Conservation (phyloP, 2,329 filamentous ascomycete genomes). For the Ceratocystis cubensis region DNA sequence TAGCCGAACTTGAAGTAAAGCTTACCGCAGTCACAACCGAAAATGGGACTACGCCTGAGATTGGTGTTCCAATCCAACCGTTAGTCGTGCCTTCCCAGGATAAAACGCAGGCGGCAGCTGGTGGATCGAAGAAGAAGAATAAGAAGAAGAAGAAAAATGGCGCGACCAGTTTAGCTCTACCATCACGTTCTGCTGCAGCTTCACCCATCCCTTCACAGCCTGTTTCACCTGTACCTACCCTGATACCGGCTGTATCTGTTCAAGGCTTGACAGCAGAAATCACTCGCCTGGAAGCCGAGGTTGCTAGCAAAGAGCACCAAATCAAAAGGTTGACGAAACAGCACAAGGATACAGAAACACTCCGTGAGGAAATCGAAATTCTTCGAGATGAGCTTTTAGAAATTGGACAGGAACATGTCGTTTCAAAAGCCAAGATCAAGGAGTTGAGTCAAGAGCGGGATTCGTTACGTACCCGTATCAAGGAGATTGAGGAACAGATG, state of each 20-base stretch:
- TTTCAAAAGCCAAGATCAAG: conserved; percentile 66
- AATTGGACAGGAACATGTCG: conserved; percentile 72
- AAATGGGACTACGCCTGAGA: conserved; percentile 22
- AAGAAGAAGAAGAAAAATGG: conserved; percentile 81
- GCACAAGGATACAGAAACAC: conserved; percentile 61
- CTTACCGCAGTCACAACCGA: conserved; percentile 22
- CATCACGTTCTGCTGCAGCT: conserved; percentile 21
- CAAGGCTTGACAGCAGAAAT: conserved; percentile 38
- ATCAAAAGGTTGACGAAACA: conserved; percentile 60
- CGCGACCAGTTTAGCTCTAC: conserved; percentile 33
- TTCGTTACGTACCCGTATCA: conserved; percentile 35
- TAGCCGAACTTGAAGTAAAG: conserved; percentile 32
- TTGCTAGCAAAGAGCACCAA: conserved; percentile 54
- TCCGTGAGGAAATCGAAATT: conserved; percentile 75
- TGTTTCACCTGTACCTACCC: neutral
- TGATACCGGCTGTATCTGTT: conserved; percentile 23
- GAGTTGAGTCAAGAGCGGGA: conserved; percentile 44
- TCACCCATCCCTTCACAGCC: conserved; percentile 11
- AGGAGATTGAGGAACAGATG: conserved; percentile 59
- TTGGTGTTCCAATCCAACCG: conserved; percentile 24
- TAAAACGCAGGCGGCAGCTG: conserved; percentile 22
- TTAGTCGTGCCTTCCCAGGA: conserved; percentile 24
- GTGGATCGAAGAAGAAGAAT: conserved; percentile 49
- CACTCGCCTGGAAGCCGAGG: conserved; percentile 38
- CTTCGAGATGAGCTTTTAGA: conserved; percentile 67